Evolutionary conservation across 1,284 basidiomycete species (phyloP), one percentile per base, ranked within the genome.

Genomic region (Ustilago lituana): DNA sequence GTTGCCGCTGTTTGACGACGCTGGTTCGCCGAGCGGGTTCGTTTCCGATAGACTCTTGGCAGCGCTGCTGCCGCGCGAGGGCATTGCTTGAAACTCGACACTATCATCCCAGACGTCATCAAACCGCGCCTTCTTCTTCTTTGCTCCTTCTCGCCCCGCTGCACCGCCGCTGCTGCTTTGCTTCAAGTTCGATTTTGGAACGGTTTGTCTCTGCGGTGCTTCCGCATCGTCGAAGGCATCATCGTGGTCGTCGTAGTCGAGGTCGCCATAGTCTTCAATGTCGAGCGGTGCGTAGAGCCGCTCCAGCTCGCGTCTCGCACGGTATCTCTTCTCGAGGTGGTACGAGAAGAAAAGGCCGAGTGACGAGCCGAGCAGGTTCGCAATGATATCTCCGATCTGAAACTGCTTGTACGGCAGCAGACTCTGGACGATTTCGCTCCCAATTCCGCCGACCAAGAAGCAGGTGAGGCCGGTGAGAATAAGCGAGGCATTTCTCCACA

Each of bases 351-450:
- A 88, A 11, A 94, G 83, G 2, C 92, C 93, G 4, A 91, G 80
- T 0, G 87, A 84, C 0, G 90, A 89, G 8, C 92, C 92, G 17
- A 89, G 80, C n/a, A 93, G 82, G 78, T 94, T 94, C 11, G 92
- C 92, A 55, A 89, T 82, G 43, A 94, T 84, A 82, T 94, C 91
- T 44, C 89, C 89, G 29, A 87, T 82, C 66, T 93, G 87, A 75
- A 94, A 93, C 52, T 87, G 85, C 79, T 93, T 92, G 79, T 89
- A 87, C 88, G 93, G 92, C 56, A 94, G 84, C 75, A 90, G 76
- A 5, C 90, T 88, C 79, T 94, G 92, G 1, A 94, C 88, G 71
- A 93, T 84, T 82, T 94, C 93, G 79, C 90, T 92, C n/a, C 92
- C 78, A 46, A 94, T 86, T 0, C 91, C 90, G 7, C 92, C 93